Conservation (phyloP, 495 filamentous ascomycete species). For the Tuber aestivum region DNA sequence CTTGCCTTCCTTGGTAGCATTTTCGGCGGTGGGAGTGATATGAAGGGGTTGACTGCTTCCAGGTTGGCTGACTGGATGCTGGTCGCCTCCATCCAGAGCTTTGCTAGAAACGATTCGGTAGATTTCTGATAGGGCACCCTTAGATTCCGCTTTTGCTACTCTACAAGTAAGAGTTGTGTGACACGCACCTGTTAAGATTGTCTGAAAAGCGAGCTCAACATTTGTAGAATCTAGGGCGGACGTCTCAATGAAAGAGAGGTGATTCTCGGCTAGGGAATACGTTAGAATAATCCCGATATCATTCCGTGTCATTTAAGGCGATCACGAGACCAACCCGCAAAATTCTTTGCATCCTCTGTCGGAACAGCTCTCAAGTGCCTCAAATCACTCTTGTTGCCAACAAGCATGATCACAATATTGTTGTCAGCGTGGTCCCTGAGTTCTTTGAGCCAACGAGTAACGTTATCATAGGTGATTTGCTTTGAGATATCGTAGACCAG, state of each 20-base stretch:
- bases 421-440: constrained; percentile 95
- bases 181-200: constrained; percentile 87
- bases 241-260: constrained; percentile 97
- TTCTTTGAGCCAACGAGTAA: constrained; percentile 98
- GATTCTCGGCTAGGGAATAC: constrained; percentile 68
- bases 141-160: background rate
- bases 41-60: constrained; percentile 69
- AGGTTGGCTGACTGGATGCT: constrained; percentile 62
- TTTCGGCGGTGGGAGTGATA: constrained; percentile 72
- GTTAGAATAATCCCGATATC: constrained; percentile 11
- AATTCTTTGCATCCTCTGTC: constrained; percentile 95
- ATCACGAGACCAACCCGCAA: constrained; percentile 65
- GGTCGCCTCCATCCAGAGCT: constrained; percentile 79
- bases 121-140: constrained; percentile 62
- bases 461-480: constrained; percentile 98
- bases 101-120: constrained; percentile 99
- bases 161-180: background rate
- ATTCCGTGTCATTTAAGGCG: background rate
- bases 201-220: constrained; percentile 98
- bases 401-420: constrained; percentile 99
- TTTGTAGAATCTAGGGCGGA: constrained; percentile 98
- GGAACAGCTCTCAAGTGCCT: constrained; percentile 94
- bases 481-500: constrained; percentile 99
- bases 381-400: constrained; percentile 99
- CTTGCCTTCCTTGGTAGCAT: constrained; percentile 69